A percentile compares a stretch with the other conserved stretches of the same genome.
Evolutionary conservation across 148 eudicot genomes (phyloP).

Genomic region (Fagopyrum esculentum): DNA sequence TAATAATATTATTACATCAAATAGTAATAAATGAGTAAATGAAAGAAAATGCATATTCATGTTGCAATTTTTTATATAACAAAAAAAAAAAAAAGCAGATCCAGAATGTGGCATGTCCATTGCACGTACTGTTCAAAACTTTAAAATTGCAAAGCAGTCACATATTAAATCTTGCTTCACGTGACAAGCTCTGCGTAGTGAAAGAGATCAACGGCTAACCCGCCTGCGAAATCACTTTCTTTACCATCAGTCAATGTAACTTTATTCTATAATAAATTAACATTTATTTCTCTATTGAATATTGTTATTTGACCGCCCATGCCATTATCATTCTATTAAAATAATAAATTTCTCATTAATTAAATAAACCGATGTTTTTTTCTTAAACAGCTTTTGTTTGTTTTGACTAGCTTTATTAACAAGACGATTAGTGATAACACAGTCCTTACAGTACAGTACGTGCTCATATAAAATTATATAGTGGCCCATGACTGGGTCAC

Average conservation of each 20-base stretch:
- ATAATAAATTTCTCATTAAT: background rate
- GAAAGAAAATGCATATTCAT: too few species aligned
- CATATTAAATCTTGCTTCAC: background rate
- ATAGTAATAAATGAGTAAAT: too few species aligned
- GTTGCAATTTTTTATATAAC: too few species aligned
- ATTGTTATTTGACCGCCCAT: background rate
- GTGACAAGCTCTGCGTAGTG: background rate
- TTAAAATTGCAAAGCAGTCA: background rate
- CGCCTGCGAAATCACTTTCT: background rate
- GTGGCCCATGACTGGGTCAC: slow-evolving; percentile 12
- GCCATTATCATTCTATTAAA: background rate
- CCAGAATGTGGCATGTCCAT: background rate
- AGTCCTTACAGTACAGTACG: background rate
- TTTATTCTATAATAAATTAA: background rate
- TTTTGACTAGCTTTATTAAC: background rate
- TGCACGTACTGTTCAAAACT: background rate
- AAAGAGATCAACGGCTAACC: background rate
- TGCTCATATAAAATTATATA: background rate
- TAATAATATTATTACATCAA: too few species aligned
- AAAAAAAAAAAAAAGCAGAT: too few species aligned
- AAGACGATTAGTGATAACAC: background rate
- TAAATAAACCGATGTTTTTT: background rate
- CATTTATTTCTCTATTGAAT: background rate
- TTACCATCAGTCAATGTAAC: background rate
- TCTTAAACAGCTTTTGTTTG: background rate